Percentiles rank a stretch among this genome's conserved stretches.
These are phyloP conservation scores for Talaromyces amestolkiae DNA, from an alignment of 2,329 filamentous ascomycete genomes.

Conservation along the genomic window DNA sequence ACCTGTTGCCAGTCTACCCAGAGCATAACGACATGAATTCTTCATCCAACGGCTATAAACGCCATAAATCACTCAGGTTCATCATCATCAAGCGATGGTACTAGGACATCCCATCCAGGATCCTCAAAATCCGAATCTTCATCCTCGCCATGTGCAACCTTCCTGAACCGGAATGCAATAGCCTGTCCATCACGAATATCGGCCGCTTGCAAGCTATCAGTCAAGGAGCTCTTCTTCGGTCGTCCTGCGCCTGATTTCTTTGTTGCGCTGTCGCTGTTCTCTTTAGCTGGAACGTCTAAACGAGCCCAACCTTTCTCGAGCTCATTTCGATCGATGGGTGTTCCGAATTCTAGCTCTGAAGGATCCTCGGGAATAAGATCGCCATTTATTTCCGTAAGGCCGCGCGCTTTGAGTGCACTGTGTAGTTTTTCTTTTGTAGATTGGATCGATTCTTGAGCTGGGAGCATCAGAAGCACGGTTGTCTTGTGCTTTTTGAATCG, in stretches of 20 bases:
- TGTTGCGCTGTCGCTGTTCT: slow-evolving; percentile 24
- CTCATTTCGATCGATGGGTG: slow-evolving; percentile 49
- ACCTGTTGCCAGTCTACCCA: neutral
- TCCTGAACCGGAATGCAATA: slow-evolving; percentile 38
- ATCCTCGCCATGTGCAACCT: slow-evolving; percentile 17
- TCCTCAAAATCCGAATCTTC: slow-evolving; percentile 30
- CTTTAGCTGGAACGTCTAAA: slow-evolving; percentile 37
- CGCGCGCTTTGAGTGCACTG: slow-evolving; percentile 51
- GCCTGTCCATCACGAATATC: slow-evolving; percentile 32
- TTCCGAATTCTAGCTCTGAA: slow-evolving; percentile 47
- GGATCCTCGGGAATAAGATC: slow-evolving; percentile 38
- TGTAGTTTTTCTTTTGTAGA: slow-evolving; percentile 60
- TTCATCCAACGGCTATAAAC: neutral
- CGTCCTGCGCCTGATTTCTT: slow-evolving; percentile 25
- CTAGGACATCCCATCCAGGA: slow-evolving; percentile 37
- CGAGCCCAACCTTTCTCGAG: slow-evolving; percentile 50
- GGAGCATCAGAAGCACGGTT: slow-evolving; percentile 67
- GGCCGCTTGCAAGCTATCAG: slow-evolving; percentile 26
- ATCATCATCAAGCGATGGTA: slow-evolving; percentile 37
- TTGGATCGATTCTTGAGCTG: slow-evolving; percentile 57
- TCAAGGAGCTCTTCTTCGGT: slow-evolving; percentile 25
- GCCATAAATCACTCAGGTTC: slow-evolving; percentile 20
- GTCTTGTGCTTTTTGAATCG: slow-evolving; percentile 71
- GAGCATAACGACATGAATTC: neutral
- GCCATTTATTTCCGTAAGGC: slow-evolving; percentile 40